A percentile compares a stretch with the other conserved stretches of the same genome.
phyloP scores from a whole-genome alignment of 768 basidiomycete species.

The Auricularia auricula-judae region DNA sequence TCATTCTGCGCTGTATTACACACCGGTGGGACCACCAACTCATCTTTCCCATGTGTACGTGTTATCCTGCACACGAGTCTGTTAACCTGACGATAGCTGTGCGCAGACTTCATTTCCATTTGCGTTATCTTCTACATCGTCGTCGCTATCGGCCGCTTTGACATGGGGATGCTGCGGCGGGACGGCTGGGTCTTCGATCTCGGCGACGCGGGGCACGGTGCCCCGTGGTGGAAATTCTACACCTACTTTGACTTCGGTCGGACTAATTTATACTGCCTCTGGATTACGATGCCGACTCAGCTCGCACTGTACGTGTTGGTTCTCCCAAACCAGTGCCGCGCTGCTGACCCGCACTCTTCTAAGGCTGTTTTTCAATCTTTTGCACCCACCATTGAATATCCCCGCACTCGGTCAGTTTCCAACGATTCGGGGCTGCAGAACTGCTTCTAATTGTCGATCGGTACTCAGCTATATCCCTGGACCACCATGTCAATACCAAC shows the following conservation, averaged over 20 bases:
- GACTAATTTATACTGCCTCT: constrained; percentile 55
- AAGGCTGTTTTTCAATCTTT: constrained; percentile 73
- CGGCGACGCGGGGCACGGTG: constrained; percentile 26
- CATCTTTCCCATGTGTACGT: constrained; percentile 79
- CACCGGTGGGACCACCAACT: constrained; percentile 75
- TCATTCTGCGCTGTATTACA: constrained; percentile 71
- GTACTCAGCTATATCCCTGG: constrained; percentile 66
- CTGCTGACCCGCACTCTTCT: not conserved
- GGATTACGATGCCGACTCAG: constrained; percentile 85
- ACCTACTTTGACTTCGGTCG: constrained; percentile 55
- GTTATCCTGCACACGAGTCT: not conserved
- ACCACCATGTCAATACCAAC: constrained; percentile 84
- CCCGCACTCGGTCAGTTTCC: constrained; percentile 62
- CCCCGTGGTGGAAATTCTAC: constrained; percentile 79
- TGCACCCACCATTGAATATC: constrained; percentile 81
- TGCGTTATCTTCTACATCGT: constrained; percentile 78
- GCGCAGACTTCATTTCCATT: constrained; percentile 65
- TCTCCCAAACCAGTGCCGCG: not conserved
- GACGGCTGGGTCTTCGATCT: constrained; percentile 86
- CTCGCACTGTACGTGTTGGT: constrained; percentile 62
- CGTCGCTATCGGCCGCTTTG: constrained; percentile 48
- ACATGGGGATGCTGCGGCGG: constrained; percentile 47
- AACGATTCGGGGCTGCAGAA: not conserved
- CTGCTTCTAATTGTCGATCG: not conserved
- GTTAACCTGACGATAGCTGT: not conserved